A percentile compares a stretch with the other conserved stretches of the same genome.
Conservation (phyloP, 306 rosid species). For the Chamaecrista fasciculata region DNA sequence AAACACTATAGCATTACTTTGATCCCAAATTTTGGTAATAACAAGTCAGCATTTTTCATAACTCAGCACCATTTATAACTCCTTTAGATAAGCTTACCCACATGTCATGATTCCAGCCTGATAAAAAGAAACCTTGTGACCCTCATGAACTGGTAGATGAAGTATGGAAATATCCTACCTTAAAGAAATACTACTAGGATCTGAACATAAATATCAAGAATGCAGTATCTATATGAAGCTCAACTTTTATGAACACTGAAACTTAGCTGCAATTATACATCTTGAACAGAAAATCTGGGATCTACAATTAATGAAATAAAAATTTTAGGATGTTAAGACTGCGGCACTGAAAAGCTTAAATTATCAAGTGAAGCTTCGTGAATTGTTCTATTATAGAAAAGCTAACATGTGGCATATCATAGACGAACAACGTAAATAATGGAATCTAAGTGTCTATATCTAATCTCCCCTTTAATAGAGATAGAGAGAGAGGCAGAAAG, state of each 20-base stretch:
- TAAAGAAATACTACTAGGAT: slow-evolving; percentile 9
- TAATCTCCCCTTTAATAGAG: slow-evolving; percentile 38
- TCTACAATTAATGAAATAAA: slow-evolving; percentile 6
- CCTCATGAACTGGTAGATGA: background rate
- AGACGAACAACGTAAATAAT: background rate
- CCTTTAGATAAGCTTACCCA: background rate
- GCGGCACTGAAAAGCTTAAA: background rate
- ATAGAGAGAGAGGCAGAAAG: slow-evolving; percentile 24
- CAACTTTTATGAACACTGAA: slow-evolving; percentile 14
- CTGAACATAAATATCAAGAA: background rate
- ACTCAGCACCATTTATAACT: background rate
- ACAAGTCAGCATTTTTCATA: background rate
- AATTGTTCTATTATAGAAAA: too few relatives aligned
- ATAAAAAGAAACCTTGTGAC: slow-evolving; percentile 4
- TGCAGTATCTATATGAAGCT: background rate
- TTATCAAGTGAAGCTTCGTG: too few relatives aligned
- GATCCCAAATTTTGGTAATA: background rate
- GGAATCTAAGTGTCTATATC: slow-evolving; percentile 4
- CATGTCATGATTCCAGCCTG: background rate
- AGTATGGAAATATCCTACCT: background rate
- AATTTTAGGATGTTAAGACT: background rate
- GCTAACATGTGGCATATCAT: background rate
- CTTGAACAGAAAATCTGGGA: slow-evolving; percentile 23
- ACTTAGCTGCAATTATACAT: background rate
- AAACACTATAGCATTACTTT: background rate